phyloP scores from a whole-genome alignment of 2,329 filamentous ascomycete genomes.

The Hypoxylon sp. region DNA sequence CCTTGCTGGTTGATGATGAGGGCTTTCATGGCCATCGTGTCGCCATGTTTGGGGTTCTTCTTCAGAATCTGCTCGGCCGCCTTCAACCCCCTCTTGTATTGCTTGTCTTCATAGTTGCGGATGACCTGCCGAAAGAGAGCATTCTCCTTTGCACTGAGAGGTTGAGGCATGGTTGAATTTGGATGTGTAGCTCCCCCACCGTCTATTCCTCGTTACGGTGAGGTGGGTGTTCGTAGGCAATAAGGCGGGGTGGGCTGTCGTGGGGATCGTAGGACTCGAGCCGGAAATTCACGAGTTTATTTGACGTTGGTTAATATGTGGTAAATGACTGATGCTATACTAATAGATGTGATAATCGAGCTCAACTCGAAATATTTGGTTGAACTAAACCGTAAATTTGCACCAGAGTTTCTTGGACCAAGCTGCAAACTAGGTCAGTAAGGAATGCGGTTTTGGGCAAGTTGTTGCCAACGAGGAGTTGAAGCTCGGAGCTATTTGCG shows the following conservation, averaged over 20 bases:
- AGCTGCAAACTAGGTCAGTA: not conserved
- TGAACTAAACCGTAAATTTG: too few relatives aligned
- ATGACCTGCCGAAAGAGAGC: slow-evolving; percentile 95
- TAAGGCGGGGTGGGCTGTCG: not conserved
- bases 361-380: too few relatives aligned
- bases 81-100: slow-evolving; percentile 95
- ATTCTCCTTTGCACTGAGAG: slow-evolving; percentile 84
- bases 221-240: slow-evolving; percentile 3
- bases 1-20: slow-evolving; percentile 93
- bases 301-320: too few relatives aligned
- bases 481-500: slow-evolving; percentile 33
- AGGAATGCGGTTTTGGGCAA: slow-evolving; percentile 1
- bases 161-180: slow-evolving; percentile 68
- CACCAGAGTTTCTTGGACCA: not conserved
- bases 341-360: too few relatives aligned
- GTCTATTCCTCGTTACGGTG: slow-evolving; percentile 8
- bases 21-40: slow-evolving; percentile 99
- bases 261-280: too few relatives aligned
- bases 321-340: slow-evolving; percentile 10
- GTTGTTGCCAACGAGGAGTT: slow-evolving; percentile 5
- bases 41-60: slow-evolving; percentile 94
- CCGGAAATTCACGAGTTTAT: too few relatives aligned
- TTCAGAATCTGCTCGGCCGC: slow-evolving; percentile 94
- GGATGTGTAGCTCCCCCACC: slow-evolving; percentile 25
- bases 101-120: slow-evolving; percentile 96